Conservation (phyloP, 495 filamentous ascomycete genomes). For the Penicillium soppii region DNA sequence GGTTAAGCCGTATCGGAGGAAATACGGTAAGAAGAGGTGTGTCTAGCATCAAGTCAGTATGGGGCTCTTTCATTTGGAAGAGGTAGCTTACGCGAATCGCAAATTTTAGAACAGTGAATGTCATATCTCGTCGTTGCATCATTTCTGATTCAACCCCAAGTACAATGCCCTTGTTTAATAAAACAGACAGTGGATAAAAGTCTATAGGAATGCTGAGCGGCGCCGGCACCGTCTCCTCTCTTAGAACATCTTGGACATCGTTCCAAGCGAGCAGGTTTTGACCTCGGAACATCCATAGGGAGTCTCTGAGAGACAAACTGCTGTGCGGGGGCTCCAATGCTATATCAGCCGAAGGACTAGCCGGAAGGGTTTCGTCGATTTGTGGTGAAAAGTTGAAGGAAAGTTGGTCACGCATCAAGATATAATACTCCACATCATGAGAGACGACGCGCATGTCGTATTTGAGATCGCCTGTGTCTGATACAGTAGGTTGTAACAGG, state of each 20-base stretch:
- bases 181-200: constrained; percentile 90
- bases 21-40: constrained; percentile 85
- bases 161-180: constrained; percentile 81
- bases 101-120: constrained; percentile 82
- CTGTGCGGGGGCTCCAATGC: constrained; percentile 41
- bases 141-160: constrained; percentile 90
- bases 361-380: constrained; percentile 45
- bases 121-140: constrained; percentile 84
- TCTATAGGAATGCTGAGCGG: constrained; percentile 62
- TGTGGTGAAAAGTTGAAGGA: constrained; percentile 47
- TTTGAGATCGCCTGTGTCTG: constrained; percentile 75
- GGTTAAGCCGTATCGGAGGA: constrained; percentile 73
- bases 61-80: neutral
- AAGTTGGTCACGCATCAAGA: constrained; percentile 83
- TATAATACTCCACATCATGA: constrained; percentile 93
- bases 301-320: constrained; percentile 68
- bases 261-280: constrained; percentile 78
- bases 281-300: constrained; percentile 93
- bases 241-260: constrained; percentile 84
- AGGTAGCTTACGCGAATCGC: constrained; percentile 66
- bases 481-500: constrained; percentile 79
- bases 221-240: constrained; percentile 46
- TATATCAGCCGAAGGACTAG: constrained; percentile 52
- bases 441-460: constrained; percentile 98
- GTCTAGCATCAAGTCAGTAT: constrained; percentile 53